A percentile compares a stretch with the other conserved stretches of the same genome.
Conservation (phyloP, 2,329 filamentous ascomycete genomes). For the Penicillium freii region DNA sequence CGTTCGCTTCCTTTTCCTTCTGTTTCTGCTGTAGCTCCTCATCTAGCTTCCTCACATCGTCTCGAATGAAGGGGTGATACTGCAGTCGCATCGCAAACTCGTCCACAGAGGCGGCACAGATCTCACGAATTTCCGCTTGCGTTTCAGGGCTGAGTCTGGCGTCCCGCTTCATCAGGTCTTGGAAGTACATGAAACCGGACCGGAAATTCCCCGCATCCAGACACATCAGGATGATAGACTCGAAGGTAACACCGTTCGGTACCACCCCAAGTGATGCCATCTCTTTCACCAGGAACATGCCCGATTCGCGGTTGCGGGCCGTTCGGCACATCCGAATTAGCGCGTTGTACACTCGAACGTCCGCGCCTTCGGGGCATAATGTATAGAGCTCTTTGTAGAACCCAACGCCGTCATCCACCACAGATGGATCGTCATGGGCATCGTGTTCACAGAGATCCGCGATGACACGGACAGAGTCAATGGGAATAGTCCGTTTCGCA, state of each 20-base stretch:
- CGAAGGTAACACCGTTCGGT: slow-evolving; percentile 61
- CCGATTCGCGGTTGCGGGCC: slow-evolving; percentile 51
- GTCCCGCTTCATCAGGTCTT: slow-evolving; percentile 36
- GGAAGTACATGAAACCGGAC: slow-evolving; percentile 40
- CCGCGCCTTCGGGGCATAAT: slow-evolving; percentile 47
- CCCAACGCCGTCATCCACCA: slow-evolving; percentile 53
- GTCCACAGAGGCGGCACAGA: slow-evolving; percentile 31
- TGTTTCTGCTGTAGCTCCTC: slow-evolving; percentile 3
- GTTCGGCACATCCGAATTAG: slow-evolving; percentile 53
- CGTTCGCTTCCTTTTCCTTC: neutral
- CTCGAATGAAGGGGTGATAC: slow-evolving; percentile 30
- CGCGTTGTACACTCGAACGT: slow-evolving; percentile 57
- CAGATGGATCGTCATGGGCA: slow-evolving; percentile 31
- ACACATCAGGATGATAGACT: slow-evolving; percentile 60
- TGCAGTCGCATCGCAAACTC: slow-evolving; percentile 32
- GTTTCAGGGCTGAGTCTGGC: slow-evolving; percentile 26
- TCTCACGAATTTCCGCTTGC: slow-evolving; percentile 28
- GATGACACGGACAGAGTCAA: slow-evolving; percentile 47
- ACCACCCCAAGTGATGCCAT: slow-evolving; percentile 56
- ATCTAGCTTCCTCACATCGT: slow-evolving; percentile 7
- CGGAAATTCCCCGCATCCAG: slow-evolving; percentile 39
- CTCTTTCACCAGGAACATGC: slow-evolving; percentile 62
- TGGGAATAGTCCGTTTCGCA: slow-evolving; percentile 51
- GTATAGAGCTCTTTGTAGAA: slow-evolving; percentile 62
- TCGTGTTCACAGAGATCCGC: slow-evolving; percentile 52